These are phyloP conservation scores for Ophiocordyceps camponoti-saundersi DNA, from an alignment of 2,329 filamentous ascomycete genomes.

Conservation along the genomic window DNA sequence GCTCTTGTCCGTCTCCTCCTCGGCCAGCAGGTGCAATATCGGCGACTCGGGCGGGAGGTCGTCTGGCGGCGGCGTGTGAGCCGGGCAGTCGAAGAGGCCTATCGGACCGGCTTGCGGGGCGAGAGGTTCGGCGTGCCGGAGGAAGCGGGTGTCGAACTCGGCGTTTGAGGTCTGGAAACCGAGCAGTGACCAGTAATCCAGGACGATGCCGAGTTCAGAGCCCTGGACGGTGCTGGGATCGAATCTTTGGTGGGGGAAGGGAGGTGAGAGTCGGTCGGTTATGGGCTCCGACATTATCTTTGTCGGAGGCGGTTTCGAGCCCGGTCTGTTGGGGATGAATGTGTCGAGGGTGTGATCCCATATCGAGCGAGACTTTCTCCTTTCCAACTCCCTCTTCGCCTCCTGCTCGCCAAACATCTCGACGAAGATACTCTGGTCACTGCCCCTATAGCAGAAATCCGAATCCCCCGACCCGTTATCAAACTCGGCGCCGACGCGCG, in stretches of 20 bases:
- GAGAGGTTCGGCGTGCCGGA: conserved; percentile 7
- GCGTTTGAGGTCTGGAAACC: conserved; percentile 10
- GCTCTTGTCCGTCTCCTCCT: neutral
- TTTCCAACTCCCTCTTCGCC: neutral
- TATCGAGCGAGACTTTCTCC: conserved; percentile 7
- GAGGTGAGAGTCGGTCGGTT: conserved; percentile 8
- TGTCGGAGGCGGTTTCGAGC: conserved; percentile 6
- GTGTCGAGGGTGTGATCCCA: conserved; percentile 7
- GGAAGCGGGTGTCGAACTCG: conserved; percentile 8
- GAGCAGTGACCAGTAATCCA: conserved; percentile 12
- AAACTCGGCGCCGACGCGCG: conserved; percentile 1
- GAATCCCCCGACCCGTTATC: conserved; percentile 4
- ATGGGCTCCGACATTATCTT: conserved; percentile 4
- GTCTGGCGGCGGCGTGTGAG: conserved; percentile 5
- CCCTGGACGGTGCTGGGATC: conserved; percentile 1
- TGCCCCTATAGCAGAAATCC: conserved; percentile 8
- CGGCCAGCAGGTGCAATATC: conserved; percentile 1
- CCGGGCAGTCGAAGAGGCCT: conserved; percentile 7
- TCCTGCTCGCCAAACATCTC: conserved; percentile 14
- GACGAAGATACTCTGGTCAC: conserved; percentile 12
- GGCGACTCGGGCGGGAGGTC: conserved; percentile 2
- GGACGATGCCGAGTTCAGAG: conserved; percentile 10
- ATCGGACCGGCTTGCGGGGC: conserved; percentile 6
- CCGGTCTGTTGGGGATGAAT: conserved; percentile 6
- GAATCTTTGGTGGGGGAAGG: conserved; percentile 8